Conservation (phyloP, 257 asterid genomes). For the Solanum gandarillasii region DNA sequence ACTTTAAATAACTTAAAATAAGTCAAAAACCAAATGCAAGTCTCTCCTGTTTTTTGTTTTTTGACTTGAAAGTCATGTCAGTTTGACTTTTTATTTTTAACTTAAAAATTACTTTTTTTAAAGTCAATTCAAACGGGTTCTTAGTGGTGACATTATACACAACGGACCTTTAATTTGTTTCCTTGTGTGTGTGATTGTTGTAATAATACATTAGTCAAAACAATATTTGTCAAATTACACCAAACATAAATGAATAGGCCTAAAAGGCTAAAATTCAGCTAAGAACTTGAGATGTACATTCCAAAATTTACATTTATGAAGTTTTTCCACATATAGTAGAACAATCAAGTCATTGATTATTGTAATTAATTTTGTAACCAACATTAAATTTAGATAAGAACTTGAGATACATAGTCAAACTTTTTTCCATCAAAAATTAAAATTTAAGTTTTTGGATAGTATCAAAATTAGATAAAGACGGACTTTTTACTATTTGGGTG, state of each 20-base stretch:
- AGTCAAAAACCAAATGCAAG: too few relatives aligned
- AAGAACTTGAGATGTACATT: neutral
- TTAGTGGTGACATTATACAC: neutral
- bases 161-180: neutral
- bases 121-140: too few relatives aligned
- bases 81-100: rapidly evolving
- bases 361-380: neutral
- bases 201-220: neutral
- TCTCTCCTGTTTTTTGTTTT: too few relatives aligned
- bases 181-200: neutral
- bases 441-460: neutral
- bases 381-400: neutral
- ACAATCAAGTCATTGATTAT: neutral
- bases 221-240: neutral
- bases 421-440: too few relatives aligned
- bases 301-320: neutral
- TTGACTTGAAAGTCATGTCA: too few relatives aligned
- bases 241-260: neutral
- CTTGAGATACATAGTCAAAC: neutral
- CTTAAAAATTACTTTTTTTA: too few relatives aligned
- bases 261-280: neutral
- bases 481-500: neutral
- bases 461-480: neutral
- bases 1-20: too few relatives aligned
- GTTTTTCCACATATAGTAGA: neutral